Evolutionary conservation across 768 basidiomycete species (phyloP), one percentile per base, ranked within the genome.

Genomic region (Boletus speciosus): DNA sequence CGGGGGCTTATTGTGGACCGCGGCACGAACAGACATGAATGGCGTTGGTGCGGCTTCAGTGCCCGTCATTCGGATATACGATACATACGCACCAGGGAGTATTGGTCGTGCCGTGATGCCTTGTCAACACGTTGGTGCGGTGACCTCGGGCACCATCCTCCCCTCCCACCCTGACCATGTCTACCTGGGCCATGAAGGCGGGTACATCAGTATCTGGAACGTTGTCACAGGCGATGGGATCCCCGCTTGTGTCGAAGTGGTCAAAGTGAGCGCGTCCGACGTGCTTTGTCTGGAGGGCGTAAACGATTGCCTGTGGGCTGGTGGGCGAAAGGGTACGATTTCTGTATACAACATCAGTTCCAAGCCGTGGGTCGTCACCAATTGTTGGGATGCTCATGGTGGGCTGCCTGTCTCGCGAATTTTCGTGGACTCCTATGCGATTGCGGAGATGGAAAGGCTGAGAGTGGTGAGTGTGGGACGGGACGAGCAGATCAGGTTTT

Each of bases 131-230:
- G 81, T 90, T 6, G 96, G 95, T 0, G 79, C 90, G 1, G 88
- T 98, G 19, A 91, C 90, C 0, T 83, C 85, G 34, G 92, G 87
- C 1, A 83, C 93, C 0, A 74, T 90, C 32, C 68, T 98, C 7
- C 86, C 90, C 0, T 80, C 84, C 1, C 75, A 81, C 19, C 85
- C 85, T 0, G 76, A 80, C 2, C 70, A 76, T 29, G 87, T 91
- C 37, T 97, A 86, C 62, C 74, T 99, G 34, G 93, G 90, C 0
- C 96, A 99, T 62, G 95, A 98, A 69, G 93, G 89, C 39, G 96
- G 96, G 0, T 85, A 79, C 63, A 77, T 98, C 57, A 87, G 86
- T 2, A 74, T 95, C n/a, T 99, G 97, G 94, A 61, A 72, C 23
- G 57, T 82, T 10, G 74, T 75, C 2, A 76, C 78, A 0, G 73